These are phyloP conservation scores for Williopsis jadinii DNA, from an alignment of 1,139 yeast genomes.

Conservation along the genomic window DNA sequence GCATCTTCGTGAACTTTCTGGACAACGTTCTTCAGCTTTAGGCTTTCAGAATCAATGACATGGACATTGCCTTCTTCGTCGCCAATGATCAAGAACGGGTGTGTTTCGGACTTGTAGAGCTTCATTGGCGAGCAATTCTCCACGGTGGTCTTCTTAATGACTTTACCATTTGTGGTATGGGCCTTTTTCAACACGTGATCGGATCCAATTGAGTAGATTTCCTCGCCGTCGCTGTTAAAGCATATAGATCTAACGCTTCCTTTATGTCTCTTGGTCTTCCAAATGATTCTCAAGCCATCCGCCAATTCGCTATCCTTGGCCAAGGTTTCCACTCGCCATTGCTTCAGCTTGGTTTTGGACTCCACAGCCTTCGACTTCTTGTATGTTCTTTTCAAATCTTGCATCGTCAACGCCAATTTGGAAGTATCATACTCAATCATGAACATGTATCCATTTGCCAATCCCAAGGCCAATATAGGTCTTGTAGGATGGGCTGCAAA, in stretches of 20 bases:
- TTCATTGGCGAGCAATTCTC: constrained; percentile 43
- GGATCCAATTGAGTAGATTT: constrained; percentile 64
- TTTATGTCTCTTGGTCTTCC: constrained; percentile 90
- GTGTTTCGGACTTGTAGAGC: constrained; percentile 54
- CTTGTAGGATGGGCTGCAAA: constrained; percentile 74
- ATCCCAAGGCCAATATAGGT: constrained; percentile 61
- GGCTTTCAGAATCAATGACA: constrained; percentile 51
- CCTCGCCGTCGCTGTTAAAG: constrained; percentile 44
- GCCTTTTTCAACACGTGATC: constrained; percentile 80
- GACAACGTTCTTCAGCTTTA: constrained; percentile 37
- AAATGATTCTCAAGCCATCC: constrained; percentile 34
- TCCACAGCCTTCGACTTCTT: constrained; percentile 7
- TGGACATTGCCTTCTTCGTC: constrained; percentile 69
- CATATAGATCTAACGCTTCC: constrained; percentile 75
- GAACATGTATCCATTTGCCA: constrained; percentile 71
- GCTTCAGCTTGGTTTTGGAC: constrained; percentile 31
- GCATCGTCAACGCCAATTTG: constrained; percentile 31
- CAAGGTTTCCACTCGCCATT: constrained; percentile 41
- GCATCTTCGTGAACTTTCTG: constrained; percentile 64
- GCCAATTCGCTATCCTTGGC: constrained; percentile 22
- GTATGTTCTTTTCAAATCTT: constrained; percentile 15
- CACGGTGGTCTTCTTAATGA: constrained; percentile 43
- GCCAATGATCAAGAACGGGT: constrained; percentile 64
- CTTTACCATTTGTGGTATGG: constrained; percentile 66
- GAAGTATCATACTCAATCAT: constrained; percentile 49